Evolutionary conservation across 2,329 filamentous ascomycete genomes (phyloP), one percentile per base, ranked within the genome.

Genomic region (Dendryphion nanum): DNA sequence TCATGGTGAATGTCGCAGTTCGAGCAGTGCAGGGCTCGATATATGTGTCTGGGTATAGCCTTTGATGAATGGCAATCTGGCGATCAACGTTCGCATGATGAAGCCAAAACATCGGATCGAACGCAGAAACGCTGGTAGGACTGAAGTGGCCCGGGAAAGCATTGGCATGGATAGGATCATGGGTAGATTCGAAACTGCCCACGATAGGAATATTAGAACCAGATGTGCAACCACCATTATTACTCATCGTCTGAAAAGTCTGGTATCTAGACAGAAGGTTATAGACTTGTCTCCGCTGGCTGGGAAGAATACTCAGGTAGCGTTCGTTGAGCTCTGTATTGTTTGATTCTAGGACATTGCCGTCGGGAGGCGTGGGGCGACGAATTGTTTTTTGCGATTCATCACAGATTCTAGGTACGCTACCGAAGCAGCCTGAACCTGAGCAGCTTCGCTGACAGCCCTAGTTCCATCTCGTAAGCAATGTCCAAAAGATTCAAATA

Each of bases 11-110:
- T 8, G 42, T 42, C 13, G 35, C 17, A 2, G 37, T 37, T 2
- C 24, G 15, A 6, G 35, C n/a, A 5, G 16, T 39, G 37, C 40
- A 42, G 0, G 81, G 73, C 18, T 72, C 64, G 5, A 86, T 75
- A 67, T 81, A 89, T n/a, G 76, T 75, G 14, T 78, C 68, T 1
- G 83, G 83, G 44, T 89, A 76, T 12, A 89, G 62, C 2, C 75
- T 70, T 65, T 89, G 85, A 83, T 84, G 90, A 48, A 90, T 74
- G 30, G 85, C 78, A 63, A 89, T 86, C n/a, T 37, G 16, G 17
- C 45, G 33, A 33, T 48, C 45, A 5, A 46, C 33, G n/a, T 46
- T 48, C 37, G 31, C 18, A 87, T 69, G 0, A 85, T 86, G 53
- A 89, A 41, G 18, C 38, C 38, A 41, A 28, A 41, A 41, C n/a